Base-by-base conservation (phyloP, 1,139 yeast species). In the Magnusiomyces ingens region DNA sequence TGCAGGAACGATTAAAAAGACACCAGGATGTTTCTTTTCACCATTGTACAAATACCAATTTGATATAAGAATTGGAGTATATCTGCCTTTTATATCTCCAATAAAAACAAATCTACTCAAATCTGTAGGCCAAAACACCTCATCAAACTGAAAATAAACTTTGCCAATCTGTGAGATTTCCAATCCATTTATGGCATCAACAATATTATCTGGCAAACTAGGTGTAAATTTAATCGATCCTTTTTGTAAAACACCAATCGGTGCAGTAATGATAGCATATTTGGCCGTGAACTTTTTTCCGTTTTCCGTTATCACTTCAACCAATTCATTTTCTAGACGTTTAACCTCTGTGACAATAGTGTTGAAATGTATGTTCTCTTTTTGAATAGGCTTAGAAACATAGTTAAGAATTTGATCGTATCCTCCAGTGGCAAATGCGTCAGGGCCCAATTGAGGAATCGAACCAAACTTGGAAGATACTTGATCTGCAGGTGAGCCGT, bases 351-450 rank as follows among this genome's bases (percentile, higher is more conserved):
- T 64, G 0, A 86, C 90, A 40, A 76, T 76, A 2, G 75, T 69
- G 37, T 72, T 70, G 26, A 78, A 67, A n/a, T 64, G 59, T 6
- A 87, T 66, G 49, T 71, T 65, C 0, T 70, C 67, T 2, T 59
- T 41, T 0, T 82, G 79, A 12, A 85, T 64, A 1, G 65, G 59
- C 15, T 58, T 60, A 35, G 57, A 45, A 17, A 67, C 47, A 11
- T 53, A 52, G 17, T 60, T 48, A 44, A 58, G 58, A n/a, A 67
- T 55, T 40, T 59, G 50, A 54, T 59, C 66, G 54, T 63, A 76
- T 59, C 96, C 96, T 67, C 95, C 96, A 56, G 87, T 74, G 1
- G 95, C 90, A 66, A 84, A 87, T 47, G 95, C 94, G 53, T 95
- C 87, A 74, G 96, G 82, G 58, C 90, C 94, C 70, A 86, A 85